Base-by-base conservation (phyloP, 2,329 filamentous ascomycete genomes). In the Incumbomyces lentus region DNA sequence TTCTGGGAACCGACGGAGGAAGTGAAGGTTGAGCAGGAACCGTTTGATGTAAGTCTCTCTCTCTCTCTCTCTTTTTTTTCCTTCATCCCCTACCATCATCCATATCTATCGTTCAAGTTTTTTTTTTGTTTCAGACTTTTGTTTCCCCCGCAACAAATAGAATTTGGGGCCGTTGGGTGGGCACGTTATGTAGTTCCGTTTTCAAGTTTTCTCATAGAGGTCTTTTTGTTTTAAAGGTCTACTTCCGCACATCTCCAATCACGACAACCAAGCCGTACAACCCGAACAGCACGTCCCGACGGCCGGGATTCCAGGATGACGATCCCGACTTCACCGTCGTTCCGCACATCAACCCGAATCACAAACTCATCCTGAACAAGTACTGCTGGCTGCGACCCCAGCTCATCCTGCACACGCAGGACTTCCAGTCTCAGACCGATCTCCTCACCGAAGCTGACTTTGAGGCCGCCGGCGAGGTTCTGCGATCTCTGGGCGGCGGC, bases 321-420 rank as follows among this genome's bases (percentile, higher is more conserved):
- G 40, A 49, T 19, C 54, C 54, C 10, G 51, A 55, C 17, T 55
- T 56, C 37, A 48, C 50, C n/a, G 37, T 56, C 31, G 46, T 48
- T 17, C 32, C 49, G 34, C 22, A 26, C 8, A 46, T 53, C 22
- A 40, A 43, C 10, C 32, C 47, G 1, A 52, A 49, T 26, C 54
- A 56, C 45, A 55, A 49, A 13, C 34, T 56, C 18, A 52, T 53
- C 29, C 46, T 56, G 35, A 56, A 56, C 47, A 56, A 56, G 38
- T 56, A 53, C 41, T 55, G 52, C 38, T 50, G 52, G 19, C 40
- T 55, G 13, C 51, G 54, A 5, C 51, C 54, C 1, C 52, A 55
- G 42, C 48, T 56, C 34, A 49, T 56, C 29, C 30, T 56, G 22
- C 52, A 55, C 40, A 52, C 51, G n/a, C 51, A 46, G 38, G 49